phyloP scores from a whole-genome alignment of 345 rosid genomes.

The Fremontodendron californicum region DNA sequence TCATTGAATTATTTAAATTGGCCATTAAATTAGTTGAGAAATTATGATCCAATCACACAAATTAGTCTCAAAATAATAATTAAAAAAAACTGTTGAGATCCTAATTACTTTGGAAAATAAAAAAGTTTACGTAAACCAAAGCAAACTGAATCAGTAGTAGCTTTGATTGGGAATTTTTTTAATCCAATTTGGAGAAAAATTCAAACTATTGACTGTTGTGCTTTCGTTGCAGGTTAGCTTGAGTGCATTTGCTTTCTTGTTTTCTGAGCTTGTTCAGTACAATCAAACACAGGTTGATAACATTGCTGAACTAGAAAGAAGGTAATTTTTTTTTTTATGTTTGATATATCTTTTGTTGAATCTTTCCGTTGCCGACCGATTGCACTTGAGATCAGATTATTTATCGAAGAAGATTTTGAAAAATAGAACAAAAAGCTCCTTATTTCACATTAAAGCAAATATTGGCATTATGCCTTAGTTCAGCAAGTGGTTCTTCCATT shows the following conservation, averaged over 20 bases:
- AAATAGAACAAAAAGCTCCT: background rate
- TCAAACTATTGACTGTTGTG: constrained; percentile 2
- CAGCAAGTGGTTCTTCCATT: background rate
- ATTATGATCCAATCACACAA: background rate
- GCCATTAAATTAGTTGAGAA: background rate
- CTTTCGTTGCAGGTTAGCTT: constrained; percentile 51
- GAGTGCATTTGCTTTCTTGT: constrained; percentile 48
- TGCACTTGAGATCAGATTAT: background rate
- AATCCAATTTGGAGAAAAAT: background rate
- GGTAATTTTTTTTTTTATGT: constrained; percentile 35
- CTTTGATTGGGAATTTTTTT: background rate
- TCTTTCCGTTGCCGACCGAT: background rate
- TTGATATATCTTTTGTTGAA: background rate
- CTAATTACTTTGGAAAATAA: background rate
- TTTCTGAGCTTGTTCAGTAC: constrained; percentile 93
- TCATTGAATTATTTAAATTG: background rate
- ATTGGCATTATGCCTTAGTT: constrained; percentile 2
- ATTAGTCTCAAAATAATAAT: background rate
- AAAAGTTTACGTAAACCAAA: background rate
- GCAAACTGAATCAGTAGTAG: background rate
- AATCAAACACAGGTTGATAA: constrained; percentile 97
- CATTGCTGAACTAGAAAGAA: constrained; percentile 86
- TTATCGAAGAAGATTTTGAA: background rate
- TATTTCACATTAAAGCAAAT: background rate
- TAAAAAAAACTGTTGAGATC: background rate